These are phyloP conservation scores for Podaxis sp. DNA, from an alignment of 768 basidiomycete genomes.

Conservation along the genomic window DNA sequence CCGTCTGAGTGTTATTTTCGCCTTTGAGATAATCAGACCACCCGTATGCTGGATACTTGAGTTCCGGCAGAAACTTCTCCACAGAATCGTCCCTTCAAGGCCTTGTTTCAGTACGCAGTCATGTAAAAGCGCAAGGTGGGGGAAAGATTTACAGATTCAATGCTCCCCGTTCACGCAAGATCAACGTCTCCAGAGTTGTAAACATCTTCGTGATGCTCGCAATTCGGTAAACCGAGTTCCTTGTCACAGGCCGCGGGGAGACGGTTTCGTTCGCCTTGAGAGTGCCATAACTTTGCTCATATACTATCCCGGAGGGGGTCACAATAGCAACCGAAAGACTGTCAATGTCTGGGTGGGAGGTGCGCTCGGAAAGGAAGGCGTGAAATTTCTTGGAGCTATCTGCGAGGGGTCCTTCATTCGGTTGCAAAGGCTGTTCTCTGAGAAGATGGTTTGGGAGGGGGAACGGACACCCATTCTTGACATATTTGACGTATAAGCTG, in stretches of 20 bases:
- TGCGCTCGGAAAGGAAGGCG: conserved; percentile 27
- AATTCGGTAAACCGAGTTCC: conserved; percentile 49
- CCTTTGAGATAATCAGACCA: conserved; percentile 33
- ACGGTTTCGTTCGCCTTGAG: conserved; percentile 44
- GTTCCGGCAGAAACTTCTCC: conserved; percentile 40
- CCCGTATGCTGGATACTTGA: conserved; percentile 33
- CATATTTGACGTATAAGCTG: not conserved
- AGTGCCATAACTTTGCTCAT: conserved; percentile 43
- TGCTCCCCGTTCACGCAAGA: conserved; percentile 45
- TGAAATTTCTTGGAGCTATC: conserved; percentile 27
- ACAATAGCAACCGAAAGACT: conserved; percentile 51
- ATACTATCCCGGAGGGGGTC: conserved; percentile 44
- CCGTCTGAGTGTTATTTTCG: not conserved
- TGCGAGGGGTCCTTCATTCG: conserved; percentile 21
- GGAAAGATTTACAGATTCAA: conserved; percentile 26
- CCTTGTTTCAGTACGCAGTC: not conserved
- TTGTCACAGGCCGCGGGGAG: conserved; percentile 27
- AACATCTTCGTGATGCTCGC: conserved; percentile 56
- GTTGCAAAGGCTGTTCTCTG: conserved; percentile 26
- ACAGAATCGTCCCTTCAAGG: conserved; percentile 49
- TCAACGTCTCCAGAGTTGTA: conserved; percentile 44
- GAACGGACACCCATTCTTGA: conserved; percentile 18
- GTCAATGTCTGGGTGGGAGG: conserved; percentile 40
- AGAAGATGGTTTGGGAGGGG: conserved; percentile 28
- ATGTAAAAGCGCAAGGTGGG: not conserved